These are phyloP conservation scores for Schizophyllum commune DNA, from an alignment of 1,284 basidiomycete genomes.

Conservation along the genomic window DNA sequence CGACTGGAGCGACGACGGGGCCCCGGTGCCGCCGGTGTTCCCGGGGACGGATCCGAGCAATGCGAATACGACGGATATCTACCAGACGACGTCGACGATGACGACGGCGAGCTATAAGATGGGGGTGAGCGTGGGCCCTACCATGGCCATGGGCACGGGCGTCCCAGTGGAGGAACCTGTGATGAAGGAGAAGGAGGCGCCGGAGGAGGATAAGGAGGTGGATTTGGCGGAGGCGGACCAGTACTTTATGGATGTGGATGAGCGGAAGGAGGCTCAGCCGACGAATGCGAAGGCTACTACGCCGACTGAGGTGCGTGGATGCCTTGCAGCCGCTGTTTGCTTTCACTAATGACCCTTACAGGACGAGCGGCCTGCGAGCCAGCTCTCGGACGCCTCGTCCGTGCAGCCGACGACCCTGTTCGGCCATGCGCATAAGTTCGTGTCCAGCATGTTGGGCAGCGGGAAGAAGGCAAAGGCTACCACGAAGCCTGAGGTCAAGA, in stretches of 20 bases:
- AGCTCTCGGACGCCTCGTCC: conserved; percentile 46
- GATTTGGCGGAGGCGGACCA: conserved; percentile 10
- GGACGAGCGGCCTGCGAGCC: conserved; percentile 31
- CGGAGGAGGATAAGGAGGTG: conserved; percentile 5
- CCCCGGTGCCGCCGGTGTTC: conserved; percentile 47
- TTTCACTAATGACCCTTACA: conserved; percentile 18
- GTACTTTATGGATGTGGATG: conserved; percentile 23
- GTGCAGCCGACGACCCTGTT: conserved; percentile 52
- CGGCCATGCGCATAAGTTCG: conserved; percentile 57
- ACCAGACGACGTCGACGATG: conserved; percentile 42
- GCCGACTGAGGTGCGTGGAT: conserved; percentile 31
- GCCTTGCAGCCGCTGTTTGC: conserved; percentile 29
- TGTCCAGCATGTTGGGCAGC: conserved; percentile 55
- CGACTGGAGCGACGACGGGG: conserved; percentile 66
- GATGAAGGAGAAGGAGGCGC: conserved; percentile 5
- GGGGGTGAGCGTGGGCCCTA: conserved; percentile 14
- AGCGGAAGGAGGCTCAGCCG: conserved; percentile 24
- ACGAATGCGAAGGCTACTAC: conserved; percentile 11
- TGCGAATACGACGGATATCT: conserved; percentile 63
- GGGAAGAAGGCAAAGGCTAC: conserved; percentile 42
- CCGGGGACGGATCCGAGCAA: conserved; percentile 43
- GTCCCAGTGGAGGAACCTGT: conserved; percentile 10
- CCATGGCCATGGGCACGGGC: conserved; percentile 19
- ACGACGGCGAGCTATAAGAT: background rate
- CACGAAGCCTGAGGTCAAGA: conserved; percentile 68